These are phyloP conservation scores for Rhododendron ovatum DNA, from an alignment of 148 eudicot genomes.

Conservation along the genomic window DNA sequence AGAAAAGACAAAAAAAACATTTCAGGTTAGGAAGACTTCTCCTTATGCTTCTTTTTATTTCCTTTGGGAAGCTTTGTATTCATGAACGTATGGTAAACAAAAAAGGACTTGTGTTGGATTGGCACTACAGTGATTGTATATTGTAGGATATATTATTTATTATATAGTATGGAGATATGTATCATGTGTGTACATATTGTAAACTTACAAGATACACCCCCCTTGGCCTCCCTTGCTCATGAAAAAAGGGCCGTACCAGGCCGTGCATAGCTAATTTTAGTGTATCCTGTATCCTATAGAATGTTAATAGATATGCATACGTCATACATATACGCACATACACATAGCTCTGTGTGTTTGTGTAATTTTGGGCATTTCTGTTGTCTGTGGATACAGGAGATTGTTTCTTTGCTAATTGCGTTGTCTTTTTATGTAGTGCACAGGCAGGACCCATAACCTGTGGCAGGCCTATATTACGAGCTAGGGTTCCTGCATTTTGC, in stretches of 20 bases:
- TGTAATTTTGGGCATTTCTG: background rate
- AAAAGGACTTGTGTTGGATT: too few species aligned
- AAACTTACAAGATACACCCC: background rate
- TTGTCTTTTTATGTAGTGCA: constrained; percentile 28
- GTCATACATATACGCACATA: too few species aligned
- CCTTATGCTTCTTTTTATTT: background rate
- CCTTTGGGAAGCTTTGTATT: background rate
- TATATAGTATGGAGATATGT: too few species aligned
- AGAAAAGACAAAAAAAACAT: too few species aligned
- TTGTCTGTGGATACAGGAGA: background rate
- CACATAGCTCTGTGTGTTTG: background rate
- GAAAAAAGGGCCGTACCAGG: background rate
- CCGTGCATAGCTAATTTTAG: background rate
- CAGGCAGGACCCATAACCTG: constrained; percentile 52
- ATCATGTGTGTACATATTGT: too few species aligned
- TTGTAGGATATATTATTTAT: too few species aligned
- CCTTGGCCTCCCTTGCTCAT: background rate
- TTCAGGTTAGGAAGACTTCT: background rate
- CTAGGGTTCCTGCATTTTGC: constrained; percentile 37
- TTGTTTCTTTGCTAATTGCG: constrained; percentile 7
- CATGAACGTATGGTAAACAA: too few species aligned
- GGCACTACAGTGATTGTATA: too few species aligned
- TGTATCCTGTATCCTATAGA: background rate
- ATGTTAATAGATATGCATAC: too few species aligned
- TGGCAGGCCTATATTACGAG: constrained; percentile 45